Conservation (phyloP, 1,139 yeast species). For the Sugiyamaella xylanicola region DNA sequence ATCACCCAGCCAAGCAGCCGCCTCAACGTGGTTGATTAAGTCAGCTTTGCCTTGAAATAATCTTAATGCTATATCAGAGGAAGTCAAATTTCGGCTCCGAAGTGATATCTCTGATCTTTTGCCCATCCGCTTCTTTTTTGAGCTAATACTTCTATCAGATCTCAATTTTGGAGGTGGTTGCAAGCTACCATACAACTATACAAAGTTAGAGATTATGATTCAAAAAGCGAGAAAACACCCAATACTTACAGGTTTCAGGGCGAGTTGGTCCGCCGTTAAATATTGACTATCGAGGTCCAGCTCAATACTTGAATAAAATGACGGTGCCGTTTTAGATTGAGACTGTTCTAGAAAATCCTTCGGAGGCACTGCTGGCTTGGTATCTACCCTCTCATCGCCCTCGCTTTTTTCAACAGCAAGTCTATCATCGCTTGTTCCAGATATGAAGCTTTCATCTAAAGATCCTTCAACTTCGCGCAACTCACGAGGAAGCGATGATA, state of each 20-base stretch:
- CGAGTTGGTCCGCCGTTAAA: background rate
- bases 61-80: slow-evolving; percentile 25
- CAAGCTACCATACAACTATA: background rate
- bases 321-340: background rate
- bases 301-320: background rate
- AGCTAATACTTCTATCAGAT: slow-evolving; percentile 5
- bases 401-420: no score
- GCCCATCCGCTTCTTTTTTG: slow-evolving; percentile 5
- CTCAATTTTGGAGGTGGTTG: slow-evolving; percentile 10
- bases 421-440: no score
- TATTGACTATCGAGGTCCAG: background rate
- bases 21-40: slow-evolving; percentile 28
- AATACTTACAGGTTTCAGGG: background rate
- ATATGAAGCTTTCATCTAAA: background rate
- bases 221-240: no score
- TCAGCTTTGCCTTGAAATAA: slow-evolving; percentile 30
- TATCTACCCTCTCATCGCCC: no score
- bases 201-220: background rate
- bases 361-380: no score
- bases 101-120: slow-evolving; percentile 10
- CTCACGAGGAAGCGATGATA: background rate
- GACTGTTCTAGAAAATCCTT: background rate
- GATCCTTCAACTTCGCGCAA: background rate
- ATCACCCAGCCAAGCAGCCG: slow-evolving; percentile 41
- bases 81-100: slow-evolving; percentile 4